A percentile compares a stretch with the other conserved stretches of the same genome.
phyloP scores from a whole-genome alignment of 2,329 filamentous ascomycete genomes.

The Epichloe coenophiala region DNA sequence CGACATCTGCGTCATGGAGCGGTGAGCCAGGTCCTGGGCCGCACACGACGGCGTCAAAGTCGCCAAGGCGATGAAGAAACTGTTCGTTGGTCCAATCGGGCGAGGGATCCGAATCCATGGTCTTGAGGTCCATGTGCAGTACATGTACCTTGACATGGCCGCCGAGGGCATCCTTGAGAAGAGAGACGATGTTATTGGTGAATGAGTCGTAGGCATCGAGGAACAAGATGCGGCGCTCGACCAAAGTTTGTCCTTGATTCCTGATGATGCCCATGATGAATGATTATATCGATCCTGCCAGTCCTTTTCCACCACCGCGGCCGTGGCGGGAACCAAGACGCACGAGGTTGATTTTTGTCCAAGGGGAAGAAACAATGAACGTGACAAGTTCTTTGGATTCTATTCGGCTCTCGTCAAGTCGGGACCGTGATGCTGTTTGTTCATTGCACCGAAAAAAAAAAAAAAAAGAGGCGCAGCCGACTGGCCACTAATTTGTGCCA shows the following conservation, averaged over 20 bases:
- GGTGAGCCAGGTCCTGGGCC: conserved; percentile 86
- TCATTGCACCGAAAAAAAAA: no score
- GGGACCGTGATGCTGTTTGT: no score
- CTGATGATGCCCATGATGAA: background rate
- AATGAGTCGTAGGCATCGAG: conserved; percentile 96
- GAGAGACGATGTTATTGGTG: conserved; percentile 81
- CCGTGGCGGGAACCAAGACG: background rate
- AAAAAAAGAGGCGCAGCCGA: no score
- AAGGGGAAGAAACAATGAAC: background rate
- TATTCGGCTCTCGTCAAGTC: background rate
- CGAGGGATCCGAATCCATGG: conserved; percentile 53
- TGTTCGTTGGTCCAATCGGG: conserved; percentile 33
- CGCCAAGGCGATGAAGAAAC: conserved; percentile 25
- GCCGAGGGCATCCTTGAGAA: conserved; percentile 57
- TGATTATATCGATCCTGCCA: no score
- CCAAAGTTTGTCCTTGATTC: background rate
- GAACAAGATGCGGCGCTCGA: conserved; percentile 53
- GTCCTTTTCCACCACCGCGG: no score
- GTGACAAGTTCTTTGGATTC: background rate
- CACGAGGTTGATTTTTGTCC: background rate
- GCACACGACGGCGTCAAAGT: conserved; percentile 75
- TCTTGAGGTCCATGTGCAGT: conserved; percentile 22
- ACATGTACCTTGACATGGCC: conserved; percentile 46
- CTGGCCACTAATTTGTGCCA: no score
- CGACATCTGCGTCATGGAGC: conserved; percentile 58